Conservation (phyloP, 768 basidiomycete species). For the Psilocybe cyanescens region DNA sequence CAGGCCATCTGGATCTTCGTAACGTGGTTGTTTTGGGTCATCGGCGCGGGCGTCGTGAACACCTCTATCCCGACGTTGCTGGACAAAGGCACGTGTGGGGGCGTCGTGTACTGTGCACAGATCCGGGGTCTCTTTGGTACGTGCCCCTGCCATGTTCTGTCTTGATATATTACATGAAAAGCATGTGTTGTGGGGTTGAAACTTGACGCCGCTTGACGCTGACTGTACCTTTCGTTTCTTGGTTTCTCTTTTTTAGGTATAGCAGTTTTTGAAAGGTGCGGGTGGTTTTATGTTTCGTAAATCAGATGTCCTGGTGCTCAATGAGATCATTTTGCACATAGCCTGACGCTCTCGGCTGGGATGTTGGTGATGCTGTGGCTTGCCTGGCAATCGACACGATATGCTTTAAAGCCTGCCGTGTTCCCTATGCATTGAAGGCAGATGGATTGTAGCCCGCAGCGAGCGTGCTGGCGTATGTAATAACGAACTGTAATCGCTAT, state of each 20-base stretch:
- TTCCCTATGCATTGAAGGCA: conserved; percentile 16
- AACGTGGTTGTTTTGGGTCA: conserved; percentile 66
- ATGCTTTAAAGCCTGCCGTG: conserved; percentile 10
- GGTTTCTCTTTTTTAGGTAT: conserved; percentile 33
- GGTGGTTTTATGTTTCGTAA: background rate
- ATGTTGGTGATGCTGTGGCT: conserved; percentile 54
- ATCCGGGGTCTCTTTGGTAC: conserved; percentile 57
- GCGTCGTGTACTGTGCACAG: conserved; percentile 58
- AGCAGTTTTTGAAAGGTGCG: conserved; percentile 58
- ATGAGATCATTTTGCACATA: conserved; percentile 24
- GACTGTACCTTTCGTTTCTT: background rate
- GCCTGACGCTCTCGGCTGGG: conserved; percentile 49
- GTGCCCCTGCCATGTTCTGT: background rate
- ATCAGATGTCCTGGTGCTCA: too few relatives aligned
- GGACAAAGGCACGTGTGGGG: conserved; percentile 41
- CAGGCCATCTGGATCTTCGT: conserved; percentile 62
- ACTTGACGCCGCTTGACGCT: background rate
- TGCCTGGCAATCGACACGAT: conserved; percentile 53
- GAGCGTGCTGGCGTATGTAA: background rate
- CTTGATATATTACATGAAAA: background rate
- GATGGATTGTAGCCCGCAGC: too few relatives aligned
- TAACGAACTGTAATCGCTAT: background rate
- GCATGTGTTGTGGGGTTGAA: background rate
- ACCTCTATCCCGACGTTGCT: conserved; percentile 50
- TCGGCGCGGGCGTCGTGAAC: conserved; percentile 56